Base-by-base conservation (phyloP, 139 green algal species). In the Marvania coccoides region DNA sequence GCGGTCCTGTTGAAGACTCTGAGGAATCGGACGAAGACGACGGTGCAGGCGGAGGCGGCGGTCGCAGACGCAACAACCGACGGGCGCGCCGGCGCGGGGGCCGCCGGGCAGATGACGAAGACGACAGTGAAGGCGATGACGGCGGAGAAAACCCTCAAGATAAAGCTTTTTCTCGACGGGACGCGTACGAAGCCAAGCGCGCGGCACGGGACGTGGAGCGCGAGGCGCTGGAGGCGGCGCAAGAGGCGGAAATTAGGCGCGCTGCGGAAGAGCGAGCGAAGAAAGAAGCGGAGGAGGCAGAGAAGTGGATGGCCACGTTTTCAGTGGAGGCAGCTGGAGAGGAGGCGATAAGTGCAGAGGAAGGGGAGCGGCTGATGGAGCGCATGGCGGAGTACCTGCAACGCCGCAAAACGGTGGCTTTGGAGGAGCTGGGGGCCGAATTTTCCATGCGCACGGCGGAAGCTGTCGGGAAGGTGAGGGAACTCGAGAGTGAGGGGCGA, bases 361-460 rank as follows among this genome's bases (percentile, higher is more conserved):
- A 83, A 53, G 54, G 36, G 3, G 51, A 76, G 64, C 81, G 74
- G 7, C 68, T 90, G 40, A 56, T 91, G 47, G 47, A 36, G 0
- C 71, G 80, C 12, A 91, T 96, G 55, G 60, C 91, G 1, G 76
- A 85, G 1, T 88, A 86, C 61, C 82, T 96, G 37, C 73, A 71
- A 46, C 36, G 56, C 19, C 72, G 78, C 45, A 97, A 97, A 85
- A 92, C 74, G 29, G 91, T 95, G 45, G 72, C 80, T 0, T 72
- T 97, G 57, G 90, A 97, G 39, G 85, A 95, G 62, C 72, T 95
- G 45, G 90, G 88, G 3, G 82, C 83, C 1, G 79, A 95, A 72
- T 96, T 97, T 65, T 80, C 83, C 6, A 53, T 97, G 55, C 70
- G 85, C 29, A 88, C 82, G 56, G 76, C 83, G 47, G 90, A 96